A percentile compares a stretch with the other conserved stretches of the same genome.
Evolutionary conservation across 257 asterid genomes (phyloP).

Genomic region (Mentha longifolia): DNA sequence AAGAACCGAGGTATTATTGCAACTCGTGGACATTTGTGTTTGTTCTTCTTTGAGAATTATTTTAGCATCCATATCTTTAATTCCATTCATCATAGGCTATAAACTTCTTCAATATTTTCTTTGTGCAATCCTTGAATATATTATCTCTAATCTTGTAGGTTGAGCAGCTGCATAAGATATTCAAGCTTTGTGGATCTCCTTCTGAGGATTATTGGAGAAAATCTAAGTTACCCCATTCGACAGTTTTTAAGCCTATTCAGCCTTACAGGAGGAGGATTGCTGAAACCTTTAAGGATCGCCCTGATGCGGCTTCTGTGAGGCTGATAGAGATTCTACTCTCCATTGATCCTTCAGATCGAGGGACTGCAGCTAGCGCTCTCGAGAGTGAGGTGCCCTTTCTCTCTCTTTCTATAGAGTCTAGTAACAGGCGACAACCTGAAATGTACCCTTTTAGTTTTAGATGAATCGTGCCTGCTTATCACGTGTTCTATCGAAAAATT

Average conservation of each 20-base stretch:
- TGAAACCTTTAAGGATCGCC: conserved; percentile 71
- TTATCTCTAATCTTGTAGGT: conserved; percentile 54
- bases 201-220: conserved; percentile 85
- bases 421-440: not conserved
- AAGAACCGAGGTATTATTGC: conserved; percentile 77
- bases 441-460: not conserved
- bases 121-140: not conserved
- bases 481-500: not conserved
- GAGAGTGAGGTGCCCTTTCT: conserved; percentile 58
- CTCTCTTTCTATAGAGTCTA: conserved; percentile 8
- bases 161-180: conserved; percentile 88
- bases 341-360: conserved; percentile 73
- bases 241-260: conserved; percentile 68
- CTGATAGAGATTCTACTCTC: conserved; percentile 82
- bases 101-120: not conserved
- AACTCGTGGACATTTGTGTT: not conserved
- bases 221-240: conserved; percentile 69
- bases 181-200: conserved; percentile 94
- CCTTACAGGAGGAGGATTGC: conserved; percentile 72
- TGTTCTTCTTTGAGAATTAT: not conserved
- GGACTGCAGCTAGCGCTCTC: conserved; percentile 77
- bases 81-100: not conserved
- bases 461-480: conserved; percentile 1
- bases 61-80: not conserved
- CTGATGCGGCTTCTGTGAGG: conserved; percentile 60